Base-by-base conservation (phyloP, 768 basidiomycete species). In the Phaeotremella fagi region DNA sequence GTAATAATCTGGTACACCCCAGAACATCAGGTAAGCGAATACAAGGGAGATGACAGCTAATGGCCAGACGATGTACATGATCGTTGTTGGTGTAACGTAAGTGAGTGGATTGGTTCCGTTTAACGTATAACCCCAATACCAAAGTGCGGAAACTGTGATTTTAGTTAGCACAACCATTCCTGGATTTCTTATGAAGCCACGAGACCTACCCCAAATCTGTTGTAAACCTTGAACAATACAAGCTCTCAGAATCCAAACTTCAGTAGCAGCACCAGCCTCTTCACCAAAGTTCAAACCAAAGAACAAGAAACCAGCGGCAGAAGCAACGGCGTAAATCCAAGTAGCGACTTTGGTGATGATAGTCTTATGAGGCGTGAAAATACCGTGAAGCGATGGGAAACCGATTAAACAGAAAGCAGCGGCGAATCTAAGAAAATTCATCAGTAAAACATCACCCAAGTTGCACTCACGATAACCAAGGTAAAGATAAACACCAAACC, bases 261-360 rank as follows among this genome's bases (percentile, higher is more conserved):
- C 91, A 5, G 91, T 92, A 1, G 91, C 89, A 50, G 91, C 90
- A 65, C 91, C 90, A 83, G 90, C 91, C 80, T 94, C 91, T 78
- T 95, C 91, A 73, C 91, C 91, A 72, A 95, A 95, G 75, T 95
- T 95, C 57, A 92, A 80, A 67, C 90, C 91, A 66, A 95, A 95
- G 81, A 90, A 92, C 45, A 83, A 77, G 80, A 94, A 95, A 11
- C 88, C 85, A 26, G 88, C 91, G 12, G 90, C 85, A n/a, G 91
- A 94, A 18, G 86, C 90, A 45, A 89, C 74, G 26, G 90, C 91
- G 76, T 95, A 95, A 41, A 63, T 82, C 90, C 90, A 94, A 1
- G 88, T 90, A 11, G 91, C 90, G 22, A 82, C 76, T 67, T 83
- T 85, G 23, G 87, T 79, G 23, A 95, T 76, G 41, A 80, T 79